These are phyloP conservation scores for Jatropha podagrica DNA, from an alignment of 441 rosid genomes.

Conservation along the genomic window DNA sequence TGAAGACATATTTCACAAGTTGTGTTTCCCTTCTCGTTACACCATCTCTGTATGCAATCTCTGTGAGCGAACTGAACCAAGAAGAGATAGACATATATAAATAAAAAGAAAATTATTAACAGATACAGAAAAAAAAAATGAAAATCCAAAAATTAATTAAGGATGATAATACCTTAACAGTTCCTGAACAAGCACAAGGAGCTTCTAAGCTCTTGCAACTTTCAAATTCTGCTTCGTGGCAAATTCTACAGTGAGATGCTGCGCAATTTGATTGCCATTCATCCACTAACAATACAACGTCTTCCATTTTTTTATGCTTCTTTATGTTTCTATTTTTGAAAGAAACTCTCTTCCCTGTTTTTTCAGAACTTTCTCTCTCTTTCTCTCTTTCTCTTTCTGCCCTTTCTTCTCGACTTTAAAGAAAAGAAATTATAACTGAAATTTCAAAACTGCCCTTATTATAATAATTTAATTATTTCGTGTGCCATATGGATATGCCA, in stretches of 20 bases:
- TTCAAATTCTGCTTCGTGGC: constrained; percentile 82
- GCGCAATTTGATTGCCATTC: constrained; percentile 37
- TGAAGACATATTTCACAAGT: constrained; percentile 92
- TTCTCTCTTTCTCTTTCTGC: neutral
- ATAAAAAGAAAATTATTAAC: neutral
- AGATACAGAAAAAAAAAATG: neutral
- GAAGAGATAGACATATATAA: neutral
- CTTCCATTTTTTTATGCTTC: constrained; percentile 44
- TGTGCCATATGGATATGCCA: too few relatives aligned
- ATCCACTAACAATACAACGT: constrained; percentile 48
- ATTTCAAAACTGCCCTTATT: constrained; percentile 38
- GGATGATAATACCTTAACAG: constrained; percentile 53
- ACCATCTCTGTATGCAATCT: constrained; percentile 97
- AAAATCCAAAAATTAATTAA: neutral
- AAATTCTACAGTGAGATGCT: constrained; percentile 65
- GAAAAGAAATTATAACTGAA: neutral
- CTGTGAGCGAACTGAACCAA: constrained; percentile 79
- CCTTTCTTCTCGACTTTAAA: constrained; percentile 22
- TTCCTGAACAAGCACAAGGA: constrained; percentile 95
- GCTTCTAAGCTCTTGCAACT: constrained; percentile 69
- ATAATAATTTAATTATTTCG: neutral
- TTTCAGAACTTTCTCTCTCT: neutral
- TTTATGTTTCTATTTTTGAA: neutral
- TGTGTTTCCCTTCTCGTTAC: constrained; percentile 88
- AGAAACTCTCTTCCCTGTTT: neutral